Conservation (phyloP, 1,284 basidiomycete genomes). For the Marasmius fiardii region DNA sequence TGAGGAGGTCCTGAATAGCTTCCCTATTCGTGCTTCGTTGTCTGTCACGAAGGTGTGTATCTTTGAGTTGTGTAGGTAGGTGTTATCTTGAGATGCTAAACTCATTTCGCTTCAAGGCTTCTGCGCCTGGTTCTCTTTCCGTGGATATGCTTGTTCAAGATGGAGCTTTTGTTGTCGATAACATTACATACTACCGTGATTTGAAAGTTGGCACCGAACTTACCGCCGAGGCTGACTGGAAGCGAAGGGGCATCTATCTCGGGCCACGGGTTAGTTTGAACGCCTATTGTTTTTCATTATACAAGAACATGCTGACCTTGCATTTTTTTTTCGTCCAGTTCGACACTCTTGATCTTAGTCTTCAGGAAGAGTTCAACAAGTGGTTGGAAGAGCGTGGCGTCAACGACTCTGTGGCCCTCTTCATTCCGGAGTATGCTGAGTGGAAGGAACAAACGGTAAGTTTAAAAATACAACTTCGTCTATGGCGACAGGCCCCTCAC, state of each 20-base stretch:
- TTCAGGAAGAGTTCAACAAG: slow-evolving; percentile 86
- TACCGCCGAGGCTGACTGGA: slow-evolving; percentile 91
- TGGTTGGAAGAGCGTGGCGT: slow-evolving; percentile 88
- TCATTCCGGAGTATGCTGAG: slow-evolving; percentile 83
- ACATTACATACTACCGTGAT: slow-evolving; percentile 84
- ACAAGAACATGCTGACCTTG: slow-evolving; percentile 1
- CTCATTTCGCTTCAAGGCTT: slow-evolving; percentile 27
- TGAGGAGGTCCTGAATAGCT: slow-evolving; percentile 41
- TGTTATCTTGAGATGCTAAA: neutral
- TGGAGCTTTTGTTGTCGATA: slow-evolving; percentile 84
- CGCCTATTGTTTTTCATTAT: neutral
- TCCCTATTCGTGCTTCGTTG: slow-evolving; percentile 76
- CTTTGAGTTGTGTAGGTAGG: slow-evolving; percentile 7
- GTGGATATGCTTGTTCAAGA: slow-evolving; percentile 84
- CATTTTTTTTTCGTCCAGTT: slow-evolving; percentile 46
- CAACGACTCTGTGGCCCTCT: slow-evolving; percentile 75
- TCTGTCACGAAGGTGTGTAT: slow-evolving; percentile 76
- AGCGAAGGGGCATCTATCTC: slow-evolving; percentile 86
- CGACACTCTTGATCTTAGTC: slow-evolving; percentile 82
- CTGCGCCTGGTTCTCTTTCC: slow-evolving; percentile 62
- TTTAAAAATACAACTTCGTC: slow-evolving; percentile 28
- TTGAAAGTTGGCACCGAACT: slow-evolving; percentile 71
- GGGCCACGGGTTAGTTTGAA: slow-evolving; percentile 71
- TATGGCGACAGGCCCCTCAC: slow-evolving; percentile 5
- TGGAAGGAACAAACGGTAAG: slow-evolving; percentile 83